Base-by-base conservation (phyloP, 2,329 filamentous ascomycete species). In the Sordariomycetes sp. region DNA sequence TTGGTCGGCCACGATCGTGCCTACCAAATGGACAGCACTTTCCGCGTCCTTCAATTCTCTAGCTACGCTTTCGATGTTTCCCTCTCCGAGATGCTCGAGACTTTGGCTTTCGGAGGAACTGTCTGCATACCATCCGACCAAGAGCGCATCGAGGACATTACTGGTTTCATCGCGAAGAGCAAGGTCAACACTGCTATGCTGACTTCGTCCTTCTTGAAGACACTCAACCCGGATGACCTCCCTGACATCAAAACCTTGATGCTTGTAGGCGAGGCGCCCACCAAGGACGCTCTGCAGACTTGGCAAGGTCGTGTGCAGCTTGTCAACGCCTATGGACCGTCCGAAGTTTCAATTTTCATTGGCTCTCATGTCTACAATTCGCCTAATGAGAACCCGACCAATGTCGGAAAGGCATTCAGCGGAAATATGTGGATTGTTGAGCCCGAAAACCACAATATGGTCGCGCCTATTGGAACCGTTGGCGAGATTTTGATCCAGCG, bases 1-100 rank as follows among this genome's bases (percentile, higher is more conserved):
- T 54, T 55, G 4, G 57, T 68, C 18, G 57, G 61, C 18, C 64
- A 68, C 42, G 18, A 15, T 21, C 14, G 19, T 8, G 14, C 15
- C 21, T 16, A 24, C 14, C 14, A 20, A 7, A 20, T 10, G 34
- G 21, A 9, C 28, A 21, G n/a, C 21, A 28, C 20, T 21, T 34
- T 31, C 10, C 20, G 34, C 21, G 66, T 74, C 12, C 34, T 72
- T 31, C 63, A 68, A 36, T 65, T 64, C 38, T 65, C 63, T 9
- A 59, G 58, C 15, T 67, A 64, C 40, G 63, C 60, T 1, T 70
- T 69, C 28, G 65, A 72, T 36, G 57, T 60, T 3, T 60, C 58
- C 24, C 45, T 71, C 6, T 35, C 58, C 3, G 68, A 72, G 36
- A 62, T 63, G 2, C 53, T 71, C 23, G 57, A 61, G 7, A 56